phyloP scores from a whole-genome alignment of 345 rosid species.

The Salix brachista region DNA sequence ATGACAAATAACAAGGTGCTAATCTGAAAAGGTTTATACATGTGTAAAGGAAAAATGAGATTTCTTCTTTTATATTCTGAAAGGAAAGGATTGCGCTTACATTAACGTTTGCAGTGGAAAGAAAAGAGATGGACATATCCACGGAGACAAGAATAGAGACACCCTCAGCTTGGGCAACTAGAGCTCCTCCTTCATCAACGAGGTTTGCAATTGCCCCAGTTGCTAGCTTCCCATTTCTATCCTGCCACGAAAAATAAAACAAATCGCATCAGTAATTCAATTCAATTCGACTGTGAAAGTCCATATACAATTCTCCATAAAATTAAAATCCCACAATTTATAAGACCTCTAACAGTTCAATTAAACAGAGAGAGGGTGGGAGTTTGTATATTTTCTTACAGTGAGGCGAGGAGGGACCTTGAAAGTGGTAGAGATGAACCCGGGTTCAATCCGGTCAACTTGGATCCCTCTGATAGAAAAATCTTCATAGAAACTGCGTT shows the following conservation, averaged over 20 bases:
- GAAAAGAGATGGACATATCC: slow-evolving; percentile 79
- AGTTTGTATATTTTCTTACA: slow-evolving; percentile 29
- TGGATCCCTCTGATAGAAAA: slow-evolving; percentile 66
- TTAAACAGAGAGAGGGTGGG: not conserved
- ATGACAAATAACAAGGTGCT: not conserved
- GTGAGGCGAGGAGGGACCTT: slow-evolving; percentile 85
- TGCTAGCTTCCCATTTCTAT: slow-evolving; percentile 64
- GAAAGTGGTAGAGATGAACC: slow-evolving; percentile 64
- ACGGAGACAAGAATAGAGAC: slow-evolving; percentile 72
- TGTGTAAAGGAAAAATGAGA: not conserved
- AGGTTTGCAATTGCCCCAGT: slow-evolving; percentile 76
- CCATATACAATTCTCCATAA: no score
- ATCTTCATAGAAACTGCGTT: slow-evolving; percentile 56
- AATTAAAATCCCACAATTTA: no score
- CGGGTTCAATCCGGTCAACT: slow-evolving; percentile 70
- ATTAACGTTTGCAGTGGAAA: slow-evolving; percentile 29
- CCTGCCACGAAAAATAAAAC: slow-evolving; percentile 40
- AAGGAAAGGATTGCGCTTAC: not conserved
- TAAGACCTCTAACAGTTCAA: not conserved
- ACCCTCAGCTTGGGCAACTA: slow-evolving; percentile 55
- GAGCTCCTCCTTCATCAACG: slow-evolving; percentile 84
- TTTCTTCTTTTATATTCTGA: no score
- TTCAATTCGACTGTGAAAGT: not conserved
- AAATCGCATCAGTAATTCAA: not conserved
- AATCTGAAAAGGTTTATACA: not conserved